phyloP scores from a whole-genome alignment of 805 yeast genomes.

The Candida andamanensis region DNA sequence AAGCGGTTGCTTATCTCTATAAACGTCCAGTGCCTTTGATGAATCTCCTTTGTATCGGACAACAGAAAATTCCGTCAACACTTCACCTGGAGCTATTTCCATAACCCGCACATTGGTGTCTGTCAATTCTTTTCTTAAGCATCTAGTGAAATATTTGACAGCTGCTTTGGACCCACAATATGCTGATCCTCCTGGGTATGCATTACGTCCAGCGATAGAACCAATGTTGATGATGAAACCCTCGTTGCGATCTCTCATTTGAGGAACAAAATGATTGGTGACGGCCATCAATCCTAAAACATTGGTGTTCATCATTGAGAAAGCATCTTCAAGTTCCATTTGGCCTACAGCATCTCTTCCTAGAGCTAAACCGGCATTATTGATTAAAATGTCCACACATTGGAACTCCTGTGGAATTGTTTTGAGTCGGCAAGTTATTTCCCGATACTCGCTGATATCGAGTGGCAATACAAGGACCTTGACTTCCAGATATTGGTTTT shows the following conservation, averaged over 20 bases:
- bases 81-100: conserved; percentile 3
- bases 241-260: conserved; percentile 1
- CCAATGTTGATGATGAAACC: conserved; percentile 1
- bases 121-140: conserved; percentile 1
- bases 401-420: background rate
- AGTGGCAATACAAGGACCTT: background rate
- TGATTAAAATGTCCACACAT: conserved; percentile 1
- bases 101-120: conserved; percentile 1
- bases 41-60: conserved; percentile 1
- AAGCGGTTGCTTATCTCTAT: background rate
- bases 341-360: conserved; percentile 1
- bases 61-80: conserved; percentile 1
- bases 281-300: conserved; percentile 2
- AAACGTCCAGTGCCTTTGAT: background rate
- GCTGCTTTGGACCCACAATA: conserved; percentile 3
- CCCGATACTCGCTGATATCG: background rate
- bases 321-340: background rate
- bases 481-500: background rate
- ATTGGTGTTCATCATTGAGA: conserved; percentile 1
- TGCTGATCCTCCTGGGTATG: conserved; percentile 1
- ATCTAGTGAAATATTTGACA: background rate
- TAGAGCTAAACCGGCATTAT: conserved; percentile 1
- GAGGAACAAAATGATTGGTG: background rate
- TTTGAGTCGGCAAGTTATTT: background rate
- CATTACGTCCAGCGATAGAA: conserved; percentile 1